These are phyloP conservation scores for Fusarium albosuccineum DNA, from an alignment of 2,329 filamentous ascomycete genomes.

Conservation along the genomic window DNA sequence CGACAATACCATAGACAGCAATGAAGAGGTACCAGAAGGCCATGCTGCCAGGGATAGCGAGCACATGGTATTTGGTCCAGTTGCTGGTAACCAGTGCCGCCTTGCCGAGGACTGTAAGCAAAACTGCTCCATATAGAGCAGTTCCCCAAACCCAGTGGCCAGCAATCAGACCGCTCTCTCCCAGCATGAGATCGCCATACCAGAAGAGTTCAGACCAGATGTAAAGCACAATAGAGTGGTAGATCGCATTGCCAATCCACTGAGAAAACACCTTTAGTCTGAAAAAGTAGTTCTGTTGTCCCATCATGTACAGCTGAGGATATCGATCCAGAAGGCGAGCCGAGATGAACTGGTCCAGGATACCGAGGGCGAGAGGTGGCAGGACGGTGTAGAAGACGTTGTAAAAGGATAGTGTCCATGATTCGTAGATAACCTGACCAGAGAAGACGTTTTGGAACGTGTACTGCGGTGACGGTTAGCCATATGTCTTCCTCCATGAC, in stretches of 20 bases:
- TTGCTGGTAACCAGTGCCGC: slow-evolving; percentile 95
- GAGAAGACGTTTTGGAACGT: slow-evolving; percentile 99
- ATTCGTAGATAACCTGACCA: slow-evolving; percentile 97
- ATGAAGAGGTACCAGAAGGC: slow-evolving; percentile 92
- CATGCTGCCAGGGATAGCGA: slow-evolving; percentile 95
- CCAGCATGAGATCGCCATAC: slow-evolving; percentile 81
- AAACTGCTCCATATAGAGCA: slow-evolving; percentile 91
- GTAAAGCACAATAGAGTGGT: slow-evolving; percentile 95
- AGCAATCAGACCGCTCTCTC: slow-evolving; percentile 79
- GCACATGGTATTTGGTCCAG: slow-evolving; percentile 98
- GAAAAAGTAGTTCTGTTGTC: slow-evolving; percentile 95
- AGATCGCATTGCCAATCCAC: slow-evolving; percentile 95
- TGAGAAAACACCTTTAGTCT: slow-evolving; percentile 90
- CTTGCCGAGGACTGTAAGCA: slow-evolving; percentile 94
- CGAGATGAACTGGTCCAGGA: slow-evolving; percentile 97
- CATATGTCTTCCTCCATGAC: background rate
- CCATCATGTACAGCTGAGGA: slow-evolving; percentile 93
- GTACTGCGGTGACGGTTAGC: slow-evolving; percentile 69
- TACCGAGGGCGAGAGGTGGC: slow-evolving; percentile 92
- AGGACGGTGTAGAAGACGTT: slow-evolving; percentile 98
- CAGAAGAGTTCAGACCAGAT: slow-evolving; percentile 85
- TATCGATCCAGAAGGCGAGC: slow-evolving; percentile 94
- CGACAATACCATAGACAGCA: slow-evolving; percentile 86
- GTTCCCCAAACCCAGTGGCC: slow-evolving; percentile 99
- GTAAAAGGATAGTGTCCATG: slow-evolving; percentile 99